A percentile compares a stretch with the other conserved stretches of the same genome.
Evolutionary conservation across 2,329 filamentous ascomycete genomes (phyloP).

Genomic region (Colletotrichum truncatum): DNA sequence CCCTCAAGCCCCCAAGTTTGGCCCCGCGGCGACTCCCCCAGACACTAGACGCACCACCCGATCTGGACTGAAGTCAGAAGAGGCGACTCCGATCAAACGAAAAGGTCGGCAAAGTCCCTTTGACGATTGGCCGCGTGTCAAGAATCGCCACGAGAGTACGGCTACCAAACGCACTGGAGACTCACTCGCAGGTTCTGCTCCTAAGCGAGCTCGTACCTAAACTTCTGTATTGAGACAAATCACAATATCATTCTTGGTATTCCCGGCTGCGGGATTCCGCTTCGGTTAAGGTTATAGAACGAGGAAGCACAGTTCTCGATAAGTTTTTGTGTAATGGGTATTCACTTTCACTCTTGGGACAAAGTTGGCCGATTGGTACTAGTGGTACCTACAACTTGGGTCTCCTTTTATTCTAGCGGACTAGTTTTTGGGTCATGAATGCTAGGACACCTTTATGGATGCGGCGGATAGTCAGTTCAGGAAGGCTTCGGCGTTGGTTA

Average conservation of each 20-base stretch:
- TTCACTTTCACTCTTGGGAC: slow-evolving; percentile 18
- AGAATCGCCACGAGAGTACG: slow-evolving; percentile 49
- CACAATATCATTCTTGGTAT: slow-evolving; percentile 18
- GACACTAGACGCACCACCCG: slow-evolving; percentile 69
- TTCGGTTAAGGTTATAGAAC: slow-evolving; percentile 6
- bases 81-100: slow-evolving; percentile 51
- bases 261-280: background rate
- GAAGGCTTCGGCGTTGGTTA: slow-evolving; percentile 10
- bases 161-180: slow-evolving; percentile 14
- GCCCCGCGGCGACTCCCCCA: slow-evolving; percentile 68
- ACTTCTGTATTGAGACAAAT: background rate
- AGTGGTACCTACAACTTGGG: background rate
- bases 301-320: slow-evolving; percentile 26
- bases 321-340: slow-evolving; percentile 28
- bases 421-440: background rate
- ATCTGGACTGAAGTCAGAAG: slow-evolving; percentile 57
- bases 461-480: background rate
- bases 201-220: slow-evolving; percentile 48
- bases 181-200: slow-evolving; percentile 37
- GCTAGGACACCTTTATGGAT: background rate
- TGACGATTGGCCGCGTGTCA: slow-evolving; percentile 74
- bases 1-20: slow-evolving; percentile 64
- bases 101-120: slow-evolving; percentile 64
- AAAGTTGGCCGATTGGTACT: background rate
- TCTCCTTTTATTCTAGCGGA: slow-evolving; percentile 9